These are phyloP conservation scores for Hanseniaspora meyeri DNA, from an alignment of 805 yeast species.

Conservation along the genomic window DNA sequence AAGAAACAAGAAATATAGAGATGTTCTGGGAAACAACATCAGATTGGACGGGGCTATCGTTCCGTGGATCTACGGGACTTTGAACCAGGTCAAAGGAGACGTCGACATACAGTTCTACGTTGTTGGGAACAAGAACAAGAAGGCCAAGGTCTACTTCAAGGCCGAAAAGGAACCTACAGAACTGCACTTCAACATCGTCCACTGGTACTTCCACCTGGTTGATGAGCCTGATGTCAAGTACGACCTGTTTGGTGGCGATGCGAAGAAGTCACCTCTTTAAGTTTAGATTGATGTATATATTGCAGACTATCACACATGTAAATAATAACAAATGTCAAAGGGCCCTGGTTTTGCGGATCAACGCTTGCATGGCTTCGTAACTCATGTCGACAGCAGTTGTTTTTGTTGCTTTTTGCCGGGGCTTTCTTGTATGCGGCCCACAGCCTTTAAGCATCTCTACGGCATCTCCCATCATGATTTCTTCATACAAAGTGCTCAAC, in stretches of 20 bases:
- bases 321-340: background rate
- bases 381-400: background rate
- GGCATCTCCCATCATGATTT: background rate
- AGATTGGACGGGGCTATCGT: conserved; percentile 50
- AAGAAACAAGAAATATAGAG: conserved; percentile 53
- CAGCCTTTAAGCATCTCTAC: background rate
- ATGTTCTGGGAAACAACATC: conserved; percentile 60
- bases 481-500: background rate
- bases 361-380: background rate
- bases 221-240: conserved; percentile 24
- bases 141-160: conserved; percentile 46
- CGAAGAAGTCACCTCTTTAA: background rate
- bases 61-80: conserved; percentile 83
- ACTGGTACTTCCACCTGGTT: conserved; percentile 48
- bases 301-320: background rate
- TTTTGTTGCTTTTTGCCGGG: background rate
- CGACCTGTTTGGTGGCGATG: background rate
- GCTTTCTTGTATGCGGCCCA: background rate
- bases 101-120: conserved; percentile 64
- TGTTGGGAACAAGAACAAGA: conserved; percentile 47
- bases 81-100: conserved; percentile 71
- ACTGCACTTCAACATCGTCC: conserved; percentile 45
- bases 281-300: background rate
- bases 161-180: conserved; percentile 56
- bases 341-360: background rate